Base-by-base conservation (phyloP, 176 grass and related monocot genomes). In the Juncus effusus region DNA sequence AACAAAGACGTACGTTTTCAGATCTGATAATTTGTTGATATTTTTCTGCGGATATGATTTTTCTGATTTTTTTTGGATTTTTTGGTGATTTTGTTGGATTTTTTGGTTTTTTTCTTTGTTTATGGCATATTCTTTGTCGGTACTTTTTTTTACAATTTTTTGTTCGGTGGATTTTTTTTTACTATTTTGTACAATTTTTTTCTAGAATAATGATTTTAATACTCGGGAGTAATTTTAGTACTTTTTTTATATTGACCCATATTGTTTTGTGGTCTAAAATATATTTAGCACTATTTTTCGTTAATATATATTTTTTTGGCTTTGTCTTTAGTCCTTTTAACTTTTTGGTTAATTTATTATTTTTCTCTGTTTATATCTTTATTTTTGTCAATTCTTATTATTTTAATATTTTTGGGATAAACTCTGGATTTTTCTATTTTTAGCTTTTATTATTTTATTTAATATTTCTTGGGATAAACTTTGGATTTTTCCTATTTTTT, bases 1-100 rank as follows among this genome's bases (percentile, higher is more conserved):
- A 67, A 76, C 80, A 76, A 93, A 90, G 83, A 87, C 70, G 89
- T 94, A 81, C 80, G 85, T 14, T 75, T 65, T 84, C 35, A 56
- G 77, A 64, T 79, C 67, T 54, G 54, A 14, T 35, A 16, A 9
- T 13, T 47, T 6, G 44, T 63, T 49, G 47, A 56, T 76, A 15
- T 63, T 50, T 28, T 47, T 47, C 44, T 47, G 44, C 0, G 44
- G 44, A 47, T 47, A 9, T 47, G 44, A 9, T 47, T 54, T 37
- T 54, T 55, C 40, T 36, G 35, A 36, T 54, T 62, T 35, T 28
- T 63, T 59, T 78, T 52, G 73, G 49, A 19, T 69, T 74, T 55
- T 62, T 65, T 76, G 36, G 39, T 50, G 39, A 56, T 19, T 19
- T 60, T 65, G 35, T 39, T 3, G 41, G 15, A 28, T 53, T 68